Evolutionary conservation across 352 stramenopile species (phyloP), one percentile per base, ranked within the genome.

Genomic region (Stramenopiles sp.): DNA sequence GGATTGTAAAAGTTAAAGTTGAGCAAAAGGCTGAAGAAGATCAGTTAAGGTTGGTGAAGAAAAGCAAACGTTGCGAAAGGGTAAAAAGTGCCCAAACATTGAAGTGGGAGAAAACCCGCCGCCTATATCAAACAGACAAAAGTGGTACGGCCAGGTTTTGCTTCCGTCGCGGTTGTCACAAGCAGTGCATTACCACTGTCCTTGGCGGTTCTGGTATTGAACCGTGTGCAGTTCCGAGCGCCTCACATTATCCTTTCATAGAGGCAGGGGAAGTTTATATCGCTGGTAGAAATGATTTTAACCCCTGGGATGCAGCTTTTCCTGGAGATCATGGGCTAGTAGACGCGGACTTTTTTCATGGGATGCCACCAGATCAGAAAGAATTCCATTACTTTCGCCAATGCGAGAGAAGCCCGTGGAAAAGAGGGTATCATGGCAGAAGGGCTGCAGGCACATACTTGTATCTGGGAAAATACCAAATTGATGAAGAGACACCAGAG

Each of bases 301-400:
- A 63, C 25, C 43, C 43, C 12, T 63, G 43, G 43, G 43, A 63
- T 63, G 12, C 43, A 63, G 43, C 12, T 18, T 63, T 63, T 63
- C 12, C 43, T 63, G 43, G 43, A 18, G 43, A 63, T 63, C 43
- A 63, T 63, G 43, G 43, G 12, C 43, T 63, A 18, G 25, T 63
- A 25, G 12, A 63, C 25, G 25, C 43, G 25, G 12, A 63, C 25
- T 18, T 18, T 63, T 63, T 63, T 12, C 43, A 63, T 18, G 25
- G 25, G 12, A 18, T 63, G 12, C 43, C 43, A 63, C 12, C 12
- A 12, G 25, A 12, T 18, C 43, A 63, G 25, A 63, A 12, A 18
- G 43, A 63, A 63, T 63, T 63, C 25, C 43, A 63, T 63, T 63
- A 63, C 25, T 63, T 63, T 63, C 43, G 43, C 43, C 43, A 63